phyloP scores from a whole-genome alignment of 805 yeast genomes.

The Yarrowia hollandica region DNA sequence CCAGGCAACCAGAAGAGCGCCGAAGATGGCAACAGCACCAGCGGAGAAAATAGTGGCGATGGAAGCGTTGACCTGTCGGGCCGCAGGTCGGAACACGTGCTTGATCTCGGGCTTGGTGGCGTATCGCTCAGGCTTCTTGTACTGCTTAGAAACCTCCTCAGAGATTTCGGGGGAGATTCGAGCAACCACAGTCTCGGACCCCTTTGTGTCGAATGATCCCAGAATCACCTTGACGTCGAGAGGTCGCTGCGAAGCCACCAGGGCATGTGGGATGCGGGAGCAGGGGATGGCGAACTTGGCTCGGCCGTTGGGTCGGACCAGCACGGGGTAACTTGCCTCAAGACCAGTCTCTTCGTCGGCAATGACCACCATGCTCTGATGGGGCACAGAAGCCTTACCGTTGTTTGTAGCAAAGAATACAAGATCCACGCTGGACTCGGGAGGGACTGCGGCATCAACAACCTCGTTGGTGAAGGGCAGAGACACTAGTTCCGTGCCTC shows the following conservation, averaged over 20 bases:
- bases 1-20: constrained; percentile 45
- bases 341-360: constrained; percentile 33
- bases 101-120: constrained; percentile 60
- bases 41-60: constrained; percentile 55
- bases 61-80: constrained; percentile 51
- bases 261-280: constrained; percentile 39
- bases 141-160: constrained; percentile 21
- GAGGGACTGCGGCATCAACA: constrained; percentile 16
- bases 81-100: constrained; percentile 60
- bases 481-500: constrained; percentile 12
- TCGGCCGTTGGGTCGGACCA: constrained; percentile 40
- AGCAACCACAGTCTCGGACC: constrained; percentile 33
- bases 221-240: constrained; percentile 37
- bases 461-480: constrained; percentile 5
- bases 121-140: constrained; percentile 32
- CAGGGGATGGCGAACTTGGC: constrained; percentile 40
- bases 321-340: constrained; percentile 37
- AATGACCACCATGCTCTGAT: constrained; percentile 22
- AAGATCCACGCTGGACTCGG: constrained; percentile 2
- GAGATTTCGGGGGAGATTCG: constrained; percentile 31
- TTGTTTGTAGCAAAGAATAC: constrained; percentile 22
- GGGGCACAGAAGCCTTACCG: constrained; percentile 8
- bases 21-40: constrained; percentile 46
- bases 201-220: constrained; percentile 38
- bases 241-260: constrained; percentile 34